phyloP scores from a whole-genome alignment of 768 basidiomycete species.

The Podaxis sp. region DNA sequence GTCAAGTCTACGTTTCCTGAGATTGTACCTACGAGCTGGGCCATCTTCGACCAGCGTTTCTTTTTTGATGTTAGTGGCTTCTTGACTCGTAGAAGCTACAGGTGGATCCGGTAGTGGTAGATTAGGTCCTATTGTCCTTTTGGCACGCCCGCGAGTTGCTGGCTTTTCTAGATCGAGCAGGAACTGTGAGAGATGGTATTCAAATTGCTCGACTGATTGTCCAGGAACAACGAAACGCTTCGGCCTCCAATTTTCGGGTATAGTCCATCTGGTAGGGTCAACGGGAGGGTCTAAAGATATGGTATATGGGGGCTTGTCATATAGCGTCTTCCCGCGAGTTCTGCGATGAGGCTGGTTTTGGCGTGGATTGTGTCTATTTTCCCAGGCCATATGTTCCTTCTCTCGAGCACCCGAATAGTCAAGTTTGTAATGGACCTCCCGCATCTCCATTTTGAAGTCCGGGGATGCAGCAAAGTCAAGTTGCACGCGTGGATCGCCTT shows the following conservation, averaged over 20 bases:
- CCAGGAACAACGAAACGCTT: constrained; percentile 6
- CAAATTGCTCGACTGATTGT: not conserved
- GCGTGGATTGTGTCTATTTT: not conserved
- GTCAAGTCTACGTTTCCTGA: not conserved
- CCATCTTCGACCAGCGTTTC: not conserved
- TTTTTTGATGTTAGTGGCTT: not conserved
- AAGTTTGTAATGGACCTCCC: constrained; percentile 53
- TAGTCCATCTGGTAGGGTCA: constrained; percentile 3
- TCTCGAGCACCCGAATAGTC: constrained; percentile 28
- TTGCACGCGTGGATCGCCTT: constrained; percentile 23
- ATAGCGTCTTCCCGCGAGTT: not conserved
- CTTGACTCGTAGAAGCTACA: not conserved
- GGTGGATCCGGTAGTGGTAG: not conserved
- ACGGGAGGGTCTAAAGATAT: constrained; percentile 6
- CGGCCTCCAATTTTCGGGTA: constrained; percentile 1
- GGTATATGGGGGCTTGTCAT: not conserved
- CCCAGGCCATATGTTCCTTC: constrained; percentile 15
- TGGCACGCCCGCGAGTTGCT: not conserved
- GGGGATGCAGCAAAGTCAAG: constrained; percentile 31
- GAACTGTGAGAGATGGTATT: constrained; percentile 1
- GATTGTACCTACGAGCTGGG: not conserved
- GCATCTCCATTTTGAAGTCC: constrained; percentile 48
- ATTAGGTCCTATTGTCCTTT: not conserved
- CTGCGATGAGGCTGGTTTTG: not conserved
- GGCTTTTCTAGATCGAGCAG: not conserved